Base-by-base conservation (phyloP, 225 moss, liverwort and hornwort genomes). In the Sphagnum tenellum region DNA sequence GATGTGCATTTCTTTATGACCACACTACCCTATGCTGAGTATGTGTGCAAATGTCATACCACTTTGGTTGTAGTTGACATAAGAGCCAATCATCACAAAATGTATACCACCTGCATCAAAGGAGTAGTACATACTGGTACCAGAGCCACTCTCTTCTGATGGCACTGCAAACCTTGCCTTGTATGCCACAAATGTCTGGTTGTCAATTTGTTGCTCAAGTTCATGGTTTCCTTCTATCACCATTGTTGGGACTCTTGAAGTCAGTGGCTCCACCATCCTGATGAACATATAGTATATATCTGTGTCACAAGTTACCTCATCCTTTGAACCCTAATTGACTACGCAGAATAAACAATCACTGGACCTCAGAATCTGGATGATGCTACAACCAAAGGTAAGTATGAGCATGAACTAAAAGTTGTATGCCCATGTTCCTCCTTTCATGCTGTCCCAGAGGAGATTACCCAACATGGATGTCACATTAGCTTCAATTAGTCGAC, bases 171-270 rank as follows among this genome's bases (percentile, higher is more conserved):
- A 90, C 70, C 98, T 77, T 29, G 98, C 89, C 76, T 87, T 76
- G 71, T 98, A 98, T 4, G 98, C 61, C 48, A 83, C 93, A 67
- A 87, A 93, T 4, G 65, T 72, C 50, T 81, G 62, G 52, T 67
- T 7, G 59, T 86, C 57, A 52, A 83, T 83, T 66, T 98, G 98
- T 44, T 71, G 2, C 71, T 98, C 98, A 60, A 80, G 58, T 71
- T 98, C 98, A 68, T 98, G 96, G 48, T 98, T 98, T 56, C 96
- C 96, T 73, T 90, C 92, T n/a, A 90, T 93, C 45, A 90, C 90
- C 98, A 98, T 98, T 55, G 86, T 77, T 8, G 98, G 98, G 7
- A 92, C 80, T 55, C 48, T 67, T 10, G 92, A 89, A 7, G 87
- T 57, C 61, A 93, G 57, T 45, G 98, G 93, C 85, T 93, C 87